Evolutionary conservation across 176 grass and related monocot species (phyloP), one percentile per base, ranked within the genome.

Genomic region (Avena eriantha): DNA sequence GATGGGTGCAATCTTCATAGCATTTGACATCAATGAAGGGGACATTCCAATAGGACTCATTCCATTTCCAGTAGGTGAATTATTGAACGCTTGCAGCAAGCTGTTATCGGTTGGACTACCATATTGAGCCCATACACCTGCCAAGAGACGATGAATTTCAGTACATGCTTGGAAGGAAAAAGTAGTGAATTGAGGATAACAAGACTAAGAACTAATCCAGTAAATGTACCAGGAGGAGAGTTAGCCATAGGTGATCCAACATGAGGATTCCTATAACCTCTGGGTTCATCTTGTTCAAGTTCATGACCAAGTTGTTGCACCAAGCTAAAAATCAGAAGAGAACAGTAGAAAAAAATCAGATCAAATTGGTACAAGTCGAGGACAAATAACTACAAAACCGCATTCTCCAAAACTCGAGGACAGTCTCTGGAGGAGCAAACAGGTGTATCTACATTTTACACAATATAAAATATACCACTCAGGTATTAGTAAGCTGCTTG

Each of bases 251-350:
- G 94, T 66, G 97, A 99, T 77, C 94, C 89, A 77, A 91, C 81
- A 66, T 88, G 90, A 70, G 70, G 31, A 90, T 88, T 77, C 56
- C 87, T 87, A 60, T 90, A 99, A 47, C 76, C 60, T 93, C 92
- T 94, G 23, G 80, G 53, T 69, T 99, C 97, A 73, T 99, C 97
- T 90, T 88, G 86, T 34, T 99, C 97, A 79, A 99, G 71, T 24
- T 99, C 97, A 93, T 92, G 87, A 82, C 86, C 93, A 78, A 93
- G 48, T 36, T 92, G 90, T 45, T 99, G 94, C 86, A 99, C 94
- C 85, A 99, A 87, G 76, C 97, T 99, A 87, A 87, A 2, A 83
- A 92, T 88, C 67, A 83, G 67, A 72, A 82, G 76, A 78, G 65
- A 34, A 70, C 55, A 70, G 64, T 9, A 73, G 18, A 54, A 82